A percentile compares a stretch with the other conserved stretches of the same genome.
Conservation (phyloP, 1,139 yeast genomes). For the Geotrichum bryndzae region DNA sequence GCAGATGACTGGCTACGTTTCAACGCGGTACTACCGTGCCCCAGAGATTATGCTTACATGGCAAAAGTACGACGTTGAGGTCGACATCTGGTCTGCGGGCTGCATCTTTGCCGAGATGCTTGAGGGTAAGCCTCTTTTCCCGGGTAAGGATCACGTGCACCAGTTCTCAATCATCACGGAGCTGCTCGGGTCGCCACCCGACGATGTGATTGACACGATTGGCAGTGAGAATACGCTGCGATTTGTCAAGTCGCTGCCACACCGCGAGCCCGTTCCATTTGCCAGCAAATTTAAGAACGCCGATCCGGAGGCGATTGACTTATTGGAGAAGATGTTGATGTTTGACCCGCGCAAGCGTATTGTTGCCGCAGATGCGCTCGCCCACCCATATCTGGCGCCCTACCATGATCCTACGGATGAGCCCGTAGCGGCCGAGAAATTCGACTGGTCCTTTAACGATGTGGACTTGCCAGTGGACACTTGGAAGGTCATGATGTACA, state of each 20-base stretch:
- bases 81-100: constrained; percentile 99
- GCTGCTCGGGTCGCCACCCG: constrained; percentile 92
- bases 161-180: constrained; percentile 96
- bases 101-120: constrained; percentile 98
- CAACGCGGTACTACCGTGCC: constrained; percentile 94
- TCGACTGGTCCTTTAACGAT: constrained; percentile 97
- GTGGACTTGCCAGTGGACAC: constrained; percentile 97
- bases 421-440: constrained; percentile 86
- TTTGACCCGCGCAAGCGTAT: constrained; percentile 93
- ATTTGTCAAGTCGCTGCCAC: constrained; percentile 90
- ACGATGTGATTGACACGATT: constrained; percentile 90
- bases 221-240: constrained; percentile 92
- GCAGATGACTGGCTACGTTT: constrained; percentile 98
- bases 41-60: constrained; percentile 99
- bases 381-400: constrained; percentile 92
- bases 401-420: constrained; percentile 98
- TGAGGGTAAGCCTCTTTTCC: constrained; percentile 97
- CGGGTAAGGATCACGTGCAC: constrained; percentile 97
- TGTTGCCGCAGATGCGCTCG: constrained; percentile 83
- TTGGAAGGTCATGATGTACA: constrained; percentile 99
- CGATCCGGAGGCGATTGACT: constrained; percentile 85
- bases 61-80: constrained; percentile 99
- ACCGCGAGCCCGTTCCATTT: constrained; percentile 85
- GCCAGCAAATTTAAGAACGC: constrained; percentile 76
- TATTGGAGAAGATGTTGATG: constrained; percentile 81